These are phyloP conservation scores for Tylopilus vinaceipallidus DNA, from an alignment of 768 basidiomycete species.

Conservation along the genomic window DNA sequence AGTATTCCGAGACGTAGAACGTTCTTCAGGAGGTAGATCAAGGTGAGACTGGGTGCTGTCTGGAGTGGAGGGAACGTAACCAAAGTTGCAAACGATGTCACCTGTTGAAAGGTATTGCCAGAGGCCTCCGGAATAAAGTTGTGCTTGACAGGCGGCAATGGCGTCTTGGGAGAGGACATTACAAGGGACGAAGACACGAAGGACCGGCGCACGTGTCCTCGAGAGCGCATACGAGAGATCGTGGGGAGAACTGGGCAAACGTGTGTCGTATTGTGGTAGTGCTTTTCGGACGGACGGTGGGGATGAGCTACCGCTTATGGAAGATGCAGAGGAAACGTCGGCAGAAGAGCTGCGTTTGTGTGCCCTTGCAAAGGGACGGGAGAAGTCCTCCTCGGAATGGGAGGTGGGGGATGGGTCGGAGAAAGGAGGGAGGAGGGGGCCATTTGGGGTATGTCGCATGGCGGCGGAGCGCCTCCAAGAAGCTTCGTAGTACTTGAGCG, in stretches of 20 bases:
- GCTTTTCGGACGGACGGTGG: constrained; percentile 20
- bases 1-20: constrained; percentile 30
- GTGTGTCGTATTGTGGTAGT: constrained; percentile 13
- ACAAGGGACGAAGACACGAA: constrained; percentile 76
- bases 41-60: constrained; percentile 26
- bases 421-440: constrained; percentile 14
- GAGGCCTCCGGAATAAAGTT: constrained; percentile 62
- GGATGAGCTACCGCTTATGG: constrained; percentile 22
- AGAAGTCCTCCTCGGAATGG: constrained; percentile 41
- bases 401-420: constrained; percentile 25
- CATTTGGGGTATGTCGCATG: not conserved
- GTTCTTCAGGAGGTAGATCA: constrained; percentile 19
- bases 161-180: constrained; percentile 44
- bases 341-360: constrained; percentile 43
- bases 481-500: constrained; percentile 45
- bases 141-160: constrained; percentile 61
- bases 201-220: constrained; percentile 65
- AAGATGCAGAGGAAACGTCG: constrained; percentile 47
- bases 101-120: constrained; percentile 77
- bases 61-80: constrained; percentile 57
- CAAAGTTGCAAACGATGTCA: constrained; percentile 79
- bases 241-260: constrained; percentile 44
- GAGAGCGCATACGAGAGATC: constrained; percentile 61
- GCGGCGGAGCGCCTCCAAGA: constrained; percentile 45
- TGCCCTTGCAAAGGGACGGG: constrained; percentile 32